Evolutionary conservation across 345 rosid species (phyloP), one percentile per base, ranked within the genome.

Genomic region (Pistacia vera): DNA sequence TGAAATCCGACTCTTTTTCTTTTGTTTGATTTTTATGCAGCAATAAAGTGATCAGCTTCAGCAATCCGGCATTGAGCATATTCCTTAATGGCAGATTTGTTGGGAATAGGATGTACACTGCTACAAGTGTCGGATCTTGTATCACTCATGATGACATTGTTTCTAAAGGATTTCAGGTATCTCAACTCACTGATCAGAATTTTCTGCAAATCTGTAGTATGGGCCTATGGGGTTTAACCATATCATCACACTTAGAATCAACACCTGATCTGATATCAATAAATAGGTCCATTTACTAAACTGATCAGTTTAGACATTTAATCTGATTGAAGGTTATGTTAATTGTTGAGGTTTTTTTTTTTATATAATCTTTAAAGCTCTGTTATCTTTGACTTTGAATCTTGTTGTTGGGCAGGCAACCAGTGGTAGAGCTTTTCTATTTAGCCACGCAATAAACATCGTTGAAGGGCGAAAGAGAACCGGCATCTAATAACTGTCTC

Each of bases 141-240:
- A 10, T 81, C 83, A 11, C 67, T 17, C 90, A 85, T 16, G 85
- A 83, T 49, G 88, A 87, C 72, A 81, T 85, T 35, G 48, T 85
- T 63, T 85, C 85, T 12, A 87, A 83, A 64, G 61, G 51, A 57
- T 87, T 83, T 65, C 86, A 85, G 88, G 90, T n/a, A 84, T 59
- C 7, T 8, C 14, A 20, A 44, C 7, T 46, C 51, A 18, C 18
- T 14, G 30, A 17, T 17, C 12, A 14, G 14, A 36, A 8, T 9
- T 25, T 48, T 46, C 71, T 25, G 41, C 71, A 16, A 17, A 8
- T 52, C 62, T 16, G 20, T 8, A 33, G 25, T 25, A 7, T 22
- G 25, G 38, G 30, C 16, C 25, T 25, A 7, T 22, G 25, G 38
- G 30, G 14, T 33, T 35, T 41, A 41, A 41, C 9, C 1, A 41